A percentile compares a stretch with the other conserved stretches of the same genome.
phyloP scores from a whole-genome alignment of 1,284 basidiomycete species.

The Leccinum ponderosum region DNA sequence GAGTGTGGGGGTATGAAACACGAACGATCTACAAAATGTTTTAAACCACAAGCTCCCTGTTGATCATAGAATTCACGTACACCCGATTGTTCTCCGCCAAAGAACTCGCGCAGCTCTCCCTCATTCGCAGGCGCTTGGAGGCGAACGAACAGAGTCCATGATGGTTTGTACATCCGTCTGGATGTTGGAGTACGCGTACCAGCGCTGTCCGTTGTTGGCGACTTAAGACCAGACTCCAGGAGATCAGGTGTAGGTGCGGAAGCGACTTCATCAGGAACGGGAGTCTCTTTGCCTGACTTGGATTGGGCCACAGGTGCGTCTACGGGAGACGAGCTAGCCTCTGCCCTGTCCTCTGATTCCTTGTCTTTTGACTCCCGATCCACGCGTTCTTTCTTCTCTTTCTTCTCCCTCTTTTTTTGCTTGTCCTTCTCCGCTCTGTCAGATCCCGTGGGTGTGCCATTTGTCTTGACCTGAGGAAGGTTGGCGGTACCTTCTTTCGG shows the following conservation, averaged over 20 bases:
- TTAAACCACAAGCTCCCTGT: constrained; percentile 5
- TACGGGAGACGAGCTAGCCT: constrained; percentile 22
- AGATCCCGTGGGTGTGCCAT: constrained; percentile 40
- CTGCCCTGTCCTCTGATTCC: constrained; percentile 38
- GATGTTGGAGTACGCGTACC: constrained; percentile 69
- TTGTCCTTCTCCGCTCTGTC: constrained; percentile 52
- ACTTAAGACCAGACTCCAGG: constrained; percentile 42
- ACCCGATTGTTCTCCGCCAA: constrained; percentile 63
- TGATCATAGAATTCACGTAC: constrained; percentile 40
- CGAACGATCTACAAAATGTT: constrained; percentile 58
- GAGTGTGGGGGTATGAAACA: constrained; percentile 60
- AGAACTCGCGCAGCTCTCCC: constrained; percentile 73
- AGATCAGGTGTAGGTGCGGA: constrained; percentile 35
- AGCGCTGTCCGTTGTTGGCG: constrained; percentile 56
- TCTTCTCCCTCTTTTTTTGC: constrained; percentile 55
- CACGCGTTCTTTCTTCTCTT: constrained; percentile 41
- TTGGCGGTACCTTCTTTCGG: constrained; percentile 31
- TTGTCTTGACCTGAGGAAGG: constrained; percentile 33
- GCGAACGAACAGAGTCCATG: constrained; percentile 85
- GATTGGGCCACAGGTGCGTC: constrained; percentile 22
- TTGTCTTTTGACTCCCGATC: constrained; percentile 38
- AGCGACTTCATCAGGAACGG: constrained; percentile 34
- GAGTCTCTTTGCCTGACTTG: constrained; percentile 45
- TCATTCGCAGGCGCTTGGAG: constrained; percentile 62
- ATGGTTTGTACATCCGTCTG: constrained; percentile 63